Conservation (phyloP, 2,329 filamentous ascomycete species). For the Aspergillus intermedius region DNA sequence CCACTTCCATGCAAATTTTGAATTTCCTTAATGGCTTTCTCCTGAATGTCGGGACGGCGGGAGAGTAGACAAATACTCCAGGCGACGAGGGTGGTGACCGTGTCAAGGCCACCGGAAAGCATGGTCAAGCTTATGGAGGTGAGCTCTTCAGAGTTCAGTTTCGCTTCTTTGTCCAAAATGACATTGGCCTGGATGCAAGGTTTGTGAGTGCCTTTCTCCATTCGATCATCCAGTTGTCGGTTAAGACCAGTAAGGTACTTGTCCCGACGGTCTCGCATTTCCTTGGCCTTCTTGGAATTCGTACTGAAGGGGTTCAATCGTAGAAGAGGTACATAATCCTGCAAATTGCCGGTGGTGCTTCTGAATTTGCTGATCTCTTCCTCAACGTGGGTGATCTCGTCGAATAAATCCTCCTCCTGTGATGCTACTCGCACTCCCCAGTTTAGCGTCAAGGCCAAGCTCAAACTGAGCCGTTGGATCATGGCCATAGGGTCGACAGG, state of each 20-base stretch:
- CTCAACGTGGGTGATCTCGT: constrained; percentile 69
- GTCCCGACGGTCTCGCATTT: constrained; percentile 56
- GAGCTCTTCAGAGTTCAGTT: constrained; percentile 56
- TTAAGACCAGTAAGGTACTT: constrained; percentile 55
- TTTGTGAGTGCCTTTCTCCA: constrained; percentile 54
- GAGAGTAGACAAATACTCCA: constrained; percentile 59
- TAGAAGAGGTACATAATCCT: constrained; percentile 69
- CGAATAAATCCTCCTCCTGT: constrained; percentile 56
- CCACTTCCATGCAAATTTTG: constrained; percentile 46
- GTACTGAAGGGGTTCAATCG: constrained; percentile 58
- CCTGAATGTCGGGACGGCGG: constrained; percentile 55
- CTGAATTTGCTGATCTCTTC: constrained; percentile 65
- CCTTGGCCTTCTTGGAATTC: constrained; percentile 53
- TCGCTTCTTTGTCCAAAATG: constrained; percentile 57
- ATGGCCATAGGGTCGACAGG: constrained; percentile 61
- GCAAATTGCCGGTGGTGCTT: constrained; percentile 72
- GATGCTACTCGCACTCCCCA: constrained; percentile 58
- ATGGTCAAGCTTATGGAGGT: constrained; percentile 62
- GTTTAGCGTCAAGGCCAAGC: constrained; percentile 58
- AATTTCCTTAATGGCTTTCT: constrained; percentile 54
- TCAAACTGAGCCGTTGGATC: constrained; percentile 59
- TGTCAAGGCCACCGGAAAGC: constrained; percentile 61
- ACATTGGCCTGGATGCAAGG: constrained; percentile 64
- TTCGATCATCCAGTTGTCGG: constrained; percentile 52
- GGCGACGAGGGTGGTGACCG: constrained; percentile 58